Evolutionary conservation across 305 asterid genomes (phyloP), one percentile per base, ranked within the genome.

Genomic region (Plantago lanceolata): DNA sequence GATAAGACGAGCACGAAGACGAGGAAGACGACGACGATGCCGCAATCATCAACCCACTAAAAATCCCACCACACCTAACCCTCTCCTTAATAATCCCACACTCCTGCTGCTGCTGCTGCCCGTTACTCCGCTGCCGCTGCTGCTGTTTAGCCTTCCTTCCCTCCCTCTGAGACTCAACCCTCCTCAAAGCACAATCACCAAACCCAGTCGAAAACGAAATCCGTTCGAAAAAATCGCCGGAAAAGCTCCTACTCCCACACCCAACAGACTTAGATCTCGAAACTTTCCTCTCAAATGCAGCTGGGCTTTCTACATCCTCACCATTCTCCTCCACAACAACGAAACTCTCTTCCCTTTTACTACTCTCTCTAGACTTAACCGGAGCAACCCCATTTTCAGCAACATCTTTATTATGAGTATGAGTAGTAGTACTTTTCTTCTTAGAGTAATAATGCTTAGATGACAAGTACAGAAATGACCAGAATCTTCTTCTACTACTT

Each of bases 251-350:
- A 26, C 86, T 85, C 54, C 86, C 86, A 76, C 88, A 78, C 3
- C 92, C 92, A 17, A 85, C 86, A 66, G 85, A 82, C 79, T 83
- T 78, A n/a, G 88, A 82, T 76, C 92, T 80, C 14, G 86, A 80
- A 0, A 85, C 88, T 31, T 75, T 84, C 28, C 83, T 67, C 2
- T 74, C 81, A 50, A 71, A 45, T 28, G 80, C 9, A 16, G 70
- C 58, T 0, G 76, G 74, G 66, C 76, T 69, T 26, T 63, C 69
- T 20, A 35, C 50, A 11, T 71, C 74, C 3, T 73, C 72, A 17
- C 75, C 63, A 53, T 72, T 72, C 49, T 37, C 52, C 68, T 61
- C 75, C 61, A 33, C 40, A 33, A 33, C 40, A 7, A 33, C 40
- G 7, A 33, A 33, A 33, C 35, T 43, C 55, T 70, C 55, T 62